Conservation (phyloP, 345 rosid genomes). For the Murraya koenigii region DNA sequence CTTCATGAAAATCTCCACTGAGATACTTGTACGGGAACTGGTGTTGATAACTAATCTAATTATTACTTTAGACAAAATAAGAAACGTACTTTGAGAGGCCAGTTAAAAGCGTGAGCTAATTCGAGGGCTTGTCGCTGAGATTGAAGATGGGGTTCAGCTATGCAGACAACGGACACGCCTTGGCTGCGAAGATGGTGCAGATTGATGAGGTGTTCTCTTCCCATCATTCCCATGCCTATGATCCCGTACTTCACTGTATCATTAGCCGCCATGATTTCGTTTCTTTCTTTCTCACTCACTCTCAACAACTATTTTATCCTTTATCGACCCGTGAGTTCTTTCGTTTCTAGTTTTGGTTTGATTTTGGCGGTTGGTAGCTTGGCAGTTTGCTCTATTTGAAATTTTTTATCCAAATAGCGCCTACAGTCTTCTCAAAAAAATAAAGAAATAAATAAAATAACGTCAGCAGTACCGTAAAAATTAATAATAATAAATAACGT, state of each 20-base stretch:
- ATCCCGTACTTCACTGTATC: constrained; percentile 62
- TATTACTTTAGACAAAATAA: too few species aligned
- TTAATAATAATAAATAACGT: too few species aligned
- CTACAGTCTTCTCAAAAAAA: too few species aligned
- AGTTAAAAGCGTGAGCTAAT: constrained; percentile 56
- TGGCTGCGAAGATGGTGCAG: constrained; percentile 70
- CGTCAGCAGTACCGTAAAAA: too few species aligned
- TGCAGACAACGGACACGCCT: constrained; percentile 60
- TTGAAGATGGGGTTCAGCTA: constrained; percentile 82
- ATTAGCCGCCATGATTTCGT: constrained; percentile 18
- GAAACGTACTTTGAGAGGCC: constrained; percentile 57
- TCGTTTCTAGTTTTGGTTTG: not conserved
- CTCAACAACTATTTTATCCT: not conserved
- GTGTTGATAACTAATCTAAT: not conserved
- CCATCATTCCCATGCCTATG: constrained; percentile 97
- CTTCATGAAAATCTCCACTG: constrained; percentile 31
- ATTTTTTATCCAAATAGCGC: too few species aligned
- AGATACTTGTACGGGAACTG: not conserved
- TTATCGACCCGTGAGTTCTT: not conserved
- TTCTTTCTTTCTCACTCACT: not conserved
- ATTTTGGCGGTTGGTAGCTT: not conserved
- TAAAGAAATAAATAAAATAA: too few species aligned
- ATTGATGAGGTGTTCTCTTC: constrained; percentile 89
- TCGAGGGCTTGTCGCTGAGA: constrained; percentile 63
- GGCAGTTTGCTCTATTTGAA: not conserved